Conservation (phyloP, 805 yeast genomes). For the Priceomyces fermenticarens region DNA sequence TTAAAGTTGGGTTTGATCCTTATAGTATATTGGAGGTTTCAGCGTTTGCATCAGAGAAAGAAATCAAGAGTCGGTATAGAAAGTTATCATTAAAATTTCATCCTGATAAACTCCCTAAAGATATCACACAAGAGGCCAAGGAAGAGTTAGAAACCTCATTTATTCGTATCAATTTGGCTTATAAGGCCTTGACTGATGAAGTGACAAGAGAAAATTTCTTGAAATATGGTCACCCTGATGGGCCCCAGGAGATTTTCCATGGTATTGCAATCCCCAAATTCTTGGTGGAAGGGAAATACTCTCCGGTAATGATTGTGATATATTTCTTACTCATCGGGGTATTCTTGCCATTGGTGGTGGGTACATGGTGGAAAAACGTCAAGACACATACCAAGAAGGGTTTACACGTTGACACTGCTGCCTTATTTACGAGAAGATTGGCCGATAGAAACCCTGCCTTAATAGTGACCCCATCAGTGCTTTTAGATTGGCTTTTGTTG, state of each 20-base stretch:
- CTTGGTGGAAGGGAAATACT: constrained; percentile 77
- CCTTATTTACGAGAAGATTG: constrained; percentile 64
- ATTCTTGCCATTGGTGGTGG: constrained; percentile 75
- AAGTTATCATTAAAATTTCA: constrained; percentile 85
- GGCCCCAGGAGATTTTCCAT: constrained; percentile 84
- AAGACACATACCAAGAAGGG: constrained; percentile 80
- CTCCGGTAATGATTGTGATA: constrained; percentile 56
- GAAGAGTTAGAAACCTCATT: constrained; percentile 67
- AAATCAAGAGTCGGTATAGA: constrained; percentile 78
- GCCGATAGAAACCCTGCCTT: constrained; percentile 74
- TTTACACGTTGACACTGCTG: constrained; percentile 80
- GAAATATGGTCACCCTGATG: constrained; percentile 96
- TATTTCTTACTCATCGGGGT: constrained; percentile 76
- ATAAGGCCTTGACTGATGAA: constrained; percentile 92
- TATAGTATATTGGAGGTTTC: constrained; percentile 79
- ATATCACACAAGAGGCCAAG: constrained; percentile 54
- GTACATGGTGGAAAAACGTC: constrained; percentile 86
- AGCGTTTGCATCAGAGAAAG: constrained; percentile 65
- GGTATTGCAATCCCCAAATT: constrained; percentile 95
- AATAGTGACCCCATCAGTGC: constrained; percentile 52
- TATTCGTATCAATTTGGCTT: constrained; percentile 85
- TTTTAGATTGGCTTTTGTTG: constrained; percentile 57
- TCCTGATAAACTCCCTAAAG: constrained; percentile 84
- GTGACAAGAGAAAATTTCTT: constrained; percentile 74
- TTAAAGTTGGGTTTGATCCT: constrained; percentile 73